Evolutionary conservation across 2,329 filamentous ascomycete species (phyloP).

Genomic region (Fusarium keratoplasticum): DNA sequence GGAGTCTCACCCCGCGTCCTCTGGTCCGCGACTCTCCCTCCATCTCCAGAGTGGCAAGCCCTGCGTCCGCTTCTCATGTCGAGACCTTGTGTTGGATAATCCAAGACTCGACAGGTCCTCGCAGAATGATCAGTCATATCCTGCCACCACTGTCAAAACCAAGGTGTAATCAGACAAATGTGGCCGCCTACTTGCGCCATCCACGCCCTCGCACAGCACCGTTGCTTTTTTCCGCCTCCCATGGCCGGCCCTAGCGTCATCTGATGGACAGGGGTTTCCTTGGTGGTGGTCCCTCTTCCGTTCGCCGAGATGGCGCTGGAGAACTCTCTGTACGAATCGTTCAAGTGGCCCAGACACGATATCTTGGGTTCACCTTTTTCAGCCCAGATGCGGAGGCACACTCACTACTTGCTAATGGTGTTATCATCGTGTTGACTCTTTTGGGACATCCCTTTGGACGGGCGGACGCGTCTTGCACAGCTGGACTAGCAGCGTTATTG

Average conservation of each 20-base stretch:
- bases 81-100: slow-evolving; percentile 21
- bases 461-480: background rate
- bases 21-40: slow-evolving; percentile 11
- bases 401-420: background rate
- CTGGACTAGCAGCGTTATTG: background rate
- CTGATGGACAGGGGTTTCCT: slow-evolving; percentile 24
- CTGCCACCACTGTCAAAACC: slow-evolving; percentile 14
- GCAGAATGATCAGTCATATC: slow-evolving; percentile 38
- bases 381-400: background rate
- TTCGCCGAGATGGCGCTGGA: slow-evolving; percentile 1
- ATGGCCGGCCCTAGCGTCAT: slow-evolving; percentile 22
- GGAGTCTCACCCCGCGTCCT: slow-evolving; percentile 31
- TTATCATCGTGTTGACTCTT: background rate
- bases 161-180: slow-evolving; percentile 43
- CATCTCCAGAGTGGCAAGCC: slow-evolving; percentile 30
- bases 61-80: background rate
- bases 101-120: slow-evolving; percentile 9
- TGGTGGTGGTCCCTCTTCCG: background rate
- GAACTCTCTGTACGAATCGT: background rate
- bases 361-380: slow-evolving; percentile 3
- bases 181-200: slow-evolving; percentile 22
- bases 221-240: slow-evolving; percentile 32
- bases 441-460: slow-evolving; percentile 14
- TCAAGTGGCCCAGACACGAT: background rate
- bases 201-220: slow-evolving; percentile 10